Evolutionary conservation across 768 basidiomycete genomes (phyloP).

Genomic region (Xerocomus brunneocitrinus): DNA sequence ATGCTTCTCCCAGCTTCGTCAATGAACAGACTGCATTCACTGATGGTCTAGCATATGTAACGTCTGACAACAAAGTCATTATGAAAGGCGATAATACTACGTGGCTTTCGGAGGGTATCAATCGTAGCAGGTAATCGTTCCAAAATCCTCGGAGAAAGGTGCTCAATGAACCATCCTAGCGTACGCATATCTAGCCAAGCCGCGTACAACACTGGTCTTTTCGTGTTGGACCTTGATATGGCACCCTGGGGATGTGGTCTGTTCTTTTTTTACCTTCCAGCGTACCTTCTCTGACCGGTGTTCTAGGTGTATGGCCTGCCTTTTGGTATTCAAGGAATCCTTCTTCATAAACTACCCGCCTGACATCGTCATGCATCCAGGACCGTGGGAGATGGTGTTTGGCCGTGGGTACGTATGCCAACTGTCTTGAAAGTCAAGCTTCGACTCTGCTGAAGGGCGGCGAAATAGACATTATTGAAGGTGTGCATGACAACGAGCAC

Average conservation of each 20-base stretch:
- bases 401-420: constrained; percentile 54
- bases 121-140: constrained; percentile 52
- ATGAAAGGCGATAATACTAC: constrained; percentile 77
- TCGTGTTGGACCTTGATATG: constrained; percentile 76
- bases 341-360: neutral
- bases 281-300: constrained; percentile 1
- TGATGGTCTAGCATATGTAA: constrained; percentile 51
- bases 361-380: constrained; percentile 13
- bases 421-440: neutral
- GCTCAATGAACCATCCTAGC: constrained; percentile 32
- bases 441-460: constrained; percentile 45
- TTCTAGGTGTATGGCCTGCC: constrained; percentile 73
- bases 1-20: constrained; percentile 49
- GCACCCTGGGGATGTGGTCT: constrained; percentile 88
- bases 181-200: constrained; percentile 70
- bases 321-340: constrained; percentile 51
- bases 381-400: constrained; percentile 45
- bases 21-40: constrained; percentile 49
- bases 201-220: constrained; percentile 71
- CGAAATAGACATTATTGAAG: constrained; percentile 82
- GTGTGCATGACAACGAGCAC: constrained; percentile 79
- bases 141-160: neutral
- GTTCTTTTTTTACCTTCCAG: neutral
- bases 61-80: constrained; percentile 54
- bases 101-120: constrained; percentile 46